A percentile compares a stretch with the other conserved stretches of the same genome.
Evolutionary conservation across 2,329 filamentous ascomycete species (phyloP).

Genomic region (Cordyceps tenuipes): DNA sequence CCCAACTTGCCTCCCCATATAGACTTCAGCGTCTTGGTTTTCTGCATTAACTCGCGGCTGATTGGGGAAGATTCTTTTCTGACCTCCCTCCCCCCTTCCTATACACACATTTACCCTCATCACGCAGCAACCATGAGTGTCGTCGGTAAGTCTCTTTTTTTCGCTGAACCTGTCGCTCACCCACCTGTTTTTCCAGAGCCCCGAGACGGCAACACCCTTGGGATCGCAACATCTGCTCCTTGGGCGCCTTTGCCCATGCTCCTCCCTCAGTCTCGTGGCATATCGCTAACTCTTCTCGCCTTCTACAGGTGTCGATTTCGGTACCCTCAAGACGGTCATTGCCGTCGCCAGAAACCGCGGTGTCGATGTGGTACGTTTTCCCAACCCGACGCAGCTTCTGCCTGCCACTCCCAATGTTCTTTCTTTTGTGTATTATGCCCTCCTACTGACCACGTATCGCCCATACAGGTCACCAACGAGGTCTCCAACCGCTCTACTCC

Average conservation of each 20-base stretch:
- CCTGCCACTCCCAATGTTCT: neutral
- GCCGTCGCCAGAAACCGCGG: constrained; percentile 96
- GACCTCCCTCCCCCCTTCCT: neutral
- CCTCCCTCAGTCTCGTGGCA: neutral
- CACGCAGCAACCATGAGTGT: constrained; percentile 42
- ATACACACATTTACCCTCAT: constrained; percentile 11
- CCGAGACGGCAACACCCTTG: neutral
- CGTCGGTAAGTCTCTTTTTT: constrained; percentile 36
- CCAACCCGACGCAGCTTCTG: constrained; percentile 14
- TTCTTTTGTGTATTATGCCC: neutral
- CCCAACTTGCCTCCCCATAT: neutral
- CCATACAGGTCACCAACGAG: constrained; percentile 83
- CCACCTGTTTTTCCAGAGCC: constrained; percentile 1
- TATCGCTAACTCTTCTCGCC: constrained; percentile 5
- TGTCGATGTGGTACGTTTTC: constrained; percentile 90
- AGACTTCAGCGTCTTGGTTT: constrained; percentile 4
- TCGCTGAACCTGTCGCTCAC: neutral
- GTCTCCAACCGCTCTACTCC: constrained; percentile 97
- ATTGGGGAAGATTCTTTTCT: neutral
- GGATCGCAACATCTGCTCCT: neutral
- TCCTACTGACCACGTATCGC: neutral
- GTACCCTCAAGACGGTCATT: constrained; percentile 93
- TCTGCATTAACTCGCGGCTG: constrained; percentile 5
- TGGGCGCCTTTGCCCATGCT: neutral
- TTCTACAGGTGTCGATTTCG: constrained; percentile 76